Base-by-base conservation (phyloP, 164 flowering plant species). In the Tetrastigma voinierianum region DNA sequence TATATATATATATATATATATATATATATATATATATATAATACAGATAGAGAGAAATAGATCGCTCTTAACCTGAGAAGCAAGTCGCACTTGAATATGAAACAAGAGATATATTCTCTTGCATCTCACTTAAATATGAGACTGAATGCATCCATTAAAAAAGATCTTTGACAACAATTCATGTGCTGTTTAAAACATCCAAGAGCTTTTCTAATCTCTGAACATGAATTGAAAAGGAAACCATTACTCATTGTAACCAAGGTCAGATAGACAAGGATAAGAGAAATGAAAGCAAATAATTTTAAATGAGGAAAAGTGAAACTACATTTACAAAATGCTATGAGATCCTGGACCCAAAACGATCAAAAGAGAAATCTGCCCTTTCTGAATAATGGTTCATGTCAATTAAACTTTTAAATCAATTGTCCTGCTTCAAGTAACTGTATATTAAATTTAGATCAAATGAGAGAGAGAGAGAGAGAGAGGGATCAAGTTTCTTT, bases 271-370 rank as follows among this genome's bases (percentile, higher is more conserved):
- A 32, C 40, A 32, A 32, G 4, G 40, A 32, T 32, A 32, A 32
- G 40, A 32, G 40, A 32, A 32, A 32, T 32, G 6, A 2, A 32
- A 32, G 6, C 6, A 7, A 32, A 8, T 2, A 18, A 1, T 21
- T 8, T 21, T 14, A 1, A 46, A 60, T 62, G 23, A 57, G 59
- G 3, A 53, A 7, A 9, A 51, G 20, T 52, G n/a, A n/a, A n/a
- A n/a, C n/a, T n/a, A n/a, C 6, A 73, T 84, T 81, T 76, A 93
- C 99, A 96, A n/a, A 43, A 89, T 71, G 65, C 97, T 91, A 81
- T 98, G 56, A 96, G 57, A 77, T 96, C 99, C 68, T 88, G 98
- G 93, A 93, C 78, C 93, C 99, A 76, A 96, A 96, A 17, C 97
- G 90, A 62, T 96, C 99, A n/a, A 82, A 96, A 90, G 18, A 93